Base-by-base conservation (phyloP, 768 basidiomycete species). In the Floccularia luteovirens region DNA sequence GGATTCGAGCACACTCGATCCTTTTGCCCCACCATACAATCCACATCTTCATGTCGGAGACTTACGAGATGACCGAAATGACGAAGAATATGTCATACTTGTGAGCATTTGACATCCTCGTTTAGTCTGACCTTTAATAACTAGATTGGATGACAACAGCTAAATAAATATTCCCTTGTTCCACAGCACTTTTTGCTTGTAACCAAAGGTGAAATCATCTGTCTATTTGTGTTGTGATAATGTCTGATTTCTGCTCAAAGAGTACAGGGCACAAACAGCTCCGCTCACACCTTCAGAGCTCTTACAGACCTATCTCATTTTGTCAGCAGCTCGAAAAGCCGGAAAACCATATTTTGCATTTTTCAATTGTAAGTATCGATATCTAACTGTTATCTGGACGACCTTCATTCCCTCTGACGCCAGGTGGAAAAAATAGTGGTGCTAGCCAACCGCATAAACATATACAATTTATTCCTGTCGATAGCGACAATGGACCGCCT, bases 401-500 rank as follows among this genome's bases (percentile, higher is more conserved):
- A 7, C 17, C 2, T 14, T 39, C 16, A 25, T 42, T 11, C 22
- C 35, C 40, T 38, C 36, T 17, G 22, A 32, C 17, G 24, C 5
- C 33, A 89, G 87, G 86, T 48, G 88, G 88, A 4, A 68, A 76
- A 21, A 66, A 69, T 39, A 89, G 86, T 42, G 91, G 91, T 20
- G 90, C 92, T 8, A 91, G 89, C 55, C 92, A 96, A 61, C 67
- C 74, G 2, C 90, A 93, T 62, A 90, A 93, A 52, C 92, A 96
- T 55, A 48, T 93, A n/a, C 91, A 94, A 57, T 82, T 93, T 46
- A 59, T 93, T 24, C 82, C 88, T 24, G 53, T 77, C 13, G 72
- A 72, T 7, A 64, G 62, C 28, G 58, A 68, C 23, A 71, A 73
- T 24, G 83, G 78, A 1, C 84, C 87, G 11, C 92, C 92, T 0